Evolutionary conservation across 2,329 filamentous ascomycete species (phyloP).

Genomic region (Trichophyton equinum): DNA sequence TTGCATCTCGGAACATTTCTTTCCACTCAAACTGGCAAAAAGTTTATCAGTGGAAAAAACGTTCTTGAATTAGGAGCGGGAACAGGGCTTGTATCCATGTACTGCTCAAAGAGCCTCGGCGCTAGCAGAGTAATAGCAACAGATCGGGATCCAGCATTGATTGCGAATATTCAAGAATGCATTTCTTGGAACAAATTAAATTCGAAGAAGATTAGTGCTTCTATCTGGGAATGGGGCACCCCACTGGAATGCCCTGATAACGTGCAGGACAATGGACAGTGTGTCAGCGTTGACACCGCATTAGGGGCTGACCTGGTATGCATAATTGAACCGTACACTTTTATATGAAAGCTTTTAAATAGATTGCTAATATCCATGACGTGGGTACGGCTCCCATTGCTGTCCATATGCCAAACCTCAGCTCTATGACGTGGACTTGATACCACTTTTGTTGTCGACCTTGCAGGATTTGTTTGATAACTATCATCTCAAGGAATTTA

Average conservation of each 20-base stretch:
- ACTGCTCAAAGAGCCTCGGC: constrained; percentile 47
- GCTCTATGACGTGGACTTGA: constrained; percentile 50
- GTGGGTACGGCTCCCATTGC: background rate
- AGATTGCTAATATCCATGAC: background rate
- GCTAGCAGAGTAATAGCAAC: constrained; percentile 46
- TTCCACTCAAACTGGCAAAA: constrained; percentile 32
- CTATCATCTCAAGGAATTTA: constrained; percentile 38
- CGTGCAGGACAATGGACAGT: background rate
- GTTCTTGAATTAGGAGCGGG: constrained; percentile 55
- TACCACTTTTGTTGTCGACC: constrained; percentile 46
- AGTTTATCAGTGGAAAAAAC: constrained; percentile 39
- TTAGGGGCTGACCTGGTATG: constrained; percentile 33
- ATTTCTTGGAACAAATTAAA: constrained; percentile 23
- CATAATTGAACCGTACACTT: background rate
- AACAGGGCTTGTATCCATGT: constrained; percentile 52
- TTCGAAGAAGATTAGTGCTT: constrained; percentile 17
- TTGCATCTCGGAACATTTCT: constrained; percentile 52
- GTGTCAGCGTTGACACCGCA: constrained; percentile 26
- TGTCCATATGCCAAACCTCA: constrained; percentile 19
- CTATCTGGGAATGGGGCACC: constrained; percentile 34
- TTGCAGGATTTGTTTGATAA: constrained; percentile 44
- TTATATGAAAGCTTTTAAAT: background rate
- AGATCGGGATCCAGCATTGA: constrained; percentile 44
- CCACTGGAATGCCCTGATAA: constrained; percentile 15
- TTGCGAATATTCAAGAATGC: constrained; percentile 30